Conservation (phyloP, 371 early-diverging fungal species). For the Mortierella sp. region DNA sequence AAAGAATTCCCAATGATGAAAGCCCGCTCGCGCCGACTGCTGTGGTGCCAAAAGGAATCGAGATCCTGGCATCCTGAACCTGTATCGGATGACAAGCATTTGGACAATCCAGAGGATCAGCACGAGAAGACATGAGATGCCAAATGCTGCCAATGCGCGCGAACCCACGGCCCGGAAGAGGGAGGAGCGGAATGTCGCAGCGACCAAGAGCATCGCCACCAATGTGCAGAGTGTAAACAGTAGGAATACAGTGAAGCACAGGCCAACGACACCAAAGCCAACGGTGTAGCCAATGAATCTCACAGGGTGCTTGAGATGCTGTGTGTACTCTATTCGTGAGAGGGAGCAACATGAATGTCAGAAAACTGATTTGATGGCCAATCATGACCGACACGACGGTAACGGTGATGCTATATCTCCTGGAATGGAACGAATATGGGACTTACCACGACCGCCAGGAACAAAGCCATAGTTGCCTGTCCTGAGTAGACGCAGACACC, state of each 20-base stretch:
- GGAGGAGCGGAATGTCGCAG: constrained; percentile 48
- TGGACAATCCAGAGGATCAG: constrained; percentile 51
- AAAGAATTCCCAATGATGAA: constrained; percentile 54
- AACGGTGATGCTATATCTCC: no score
- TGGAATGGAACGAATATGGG: no score
- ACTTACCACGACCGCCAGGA: constrained; percentile 50
- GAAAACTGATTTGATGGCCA: no score
- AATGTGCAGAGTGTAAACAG: constrained; percentile 43
- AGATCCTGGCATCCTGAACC: constrained; percentile 51
- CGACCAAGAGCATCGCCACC: constrained; percentile 50
- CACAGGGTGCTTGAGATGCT: constrained; percentile 51
- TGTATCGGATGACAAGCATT: constrained; percentile 51
- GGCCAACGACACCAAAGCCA: constrained; percentile 50
- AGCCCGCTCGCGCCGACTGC: constrained; percentile 24
- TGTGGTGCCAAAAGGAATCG: constrained; percentile 42
- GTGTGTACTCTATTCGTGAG: constrained; percentile 34
- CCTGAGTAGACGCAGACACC: constrained; percentile 44
- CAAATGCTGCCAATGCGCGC: constrained; percentile 38
- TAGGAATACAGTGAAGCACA: constrained; percentile 47
- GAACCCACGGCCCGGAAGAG: constrained; percentile 44
- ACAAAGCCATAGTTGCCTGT: constrained; percentile 50
- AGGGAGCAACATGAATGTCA: neutral
- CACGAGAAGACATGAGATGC: constrained; percentile 39
- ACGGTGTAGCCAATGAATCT: constrained; percentile 53
- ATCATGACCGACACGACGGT: no score